Evolutionary conservation across 2,329 filamentous ascomycete genomes (phyloP).

Genomic region (Diaporthe australafricana): DNA sequence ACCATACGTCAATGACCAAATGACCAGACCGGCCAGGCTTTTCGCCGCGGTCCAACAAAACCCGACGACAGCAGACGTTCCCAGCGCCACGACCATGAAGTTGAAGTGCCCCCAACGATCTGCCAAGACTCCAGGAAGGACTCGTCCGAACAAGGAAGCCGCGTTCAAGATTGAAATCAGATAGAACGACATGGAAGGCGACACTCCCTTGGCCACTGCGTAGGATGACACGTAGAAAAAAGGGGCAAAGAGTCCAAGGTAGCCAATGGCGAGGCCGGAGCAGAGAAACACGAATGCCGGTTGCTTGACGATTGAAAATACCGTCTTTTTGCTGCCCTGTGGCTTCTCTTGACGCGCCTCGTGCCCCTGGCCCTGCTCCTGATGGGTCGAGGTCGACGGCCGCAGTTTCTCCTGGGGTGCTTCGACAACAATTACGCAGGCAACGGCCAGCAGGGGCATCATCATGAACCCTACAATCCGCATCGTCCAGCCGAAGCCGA

Average conservation of each 20-base stretch:
- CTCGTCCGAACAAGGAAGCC: constrained; percentile 62
- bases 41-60: constrained; percentile 58
- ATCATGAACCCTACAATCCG: constrained; percentile 51
- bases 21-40: constrained; percentile 54
- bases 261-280: constrained; percentile 50
- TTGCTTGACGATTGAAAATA: constrained; percentile 38
- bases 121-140: constrained; percentile 61
- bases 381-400: constrained; percentile 47
- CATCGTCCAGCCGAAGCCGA: constrained; percentile 55
- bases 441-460: constrained; percentile 46
- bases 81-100: constrained; percentile 52
- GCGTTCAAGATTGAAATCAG: constrained; percentile 69
- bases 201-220: constrained; percentile 57
- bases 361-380: constrained; percentile 50
- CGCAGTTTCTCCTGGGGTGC: constrained; percentile 43
- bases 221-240: constrained; percentile 65
- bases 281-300: constrained; percentile 60
- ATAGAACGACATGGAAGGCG: constrained; percentile 56
- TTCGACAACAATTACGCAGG: constrained; percentile 45
- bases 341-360: background rate
- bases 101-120: constrained; percentile 54
- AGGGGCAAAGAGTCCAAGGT: constrained; percentile 65
- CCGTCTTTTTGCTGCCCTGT: background rate
- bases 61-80: constrained; percentile 51
- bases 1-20: constrained; percentile 57